Percentiles rank a stretch among this genome's conserved stretches.
These are phyloP conservation scores for Paecilomyces formosus DNA, from an alignment of 2,329 filamentous ascomycete species.

Conservation along the genomic window DNA sequence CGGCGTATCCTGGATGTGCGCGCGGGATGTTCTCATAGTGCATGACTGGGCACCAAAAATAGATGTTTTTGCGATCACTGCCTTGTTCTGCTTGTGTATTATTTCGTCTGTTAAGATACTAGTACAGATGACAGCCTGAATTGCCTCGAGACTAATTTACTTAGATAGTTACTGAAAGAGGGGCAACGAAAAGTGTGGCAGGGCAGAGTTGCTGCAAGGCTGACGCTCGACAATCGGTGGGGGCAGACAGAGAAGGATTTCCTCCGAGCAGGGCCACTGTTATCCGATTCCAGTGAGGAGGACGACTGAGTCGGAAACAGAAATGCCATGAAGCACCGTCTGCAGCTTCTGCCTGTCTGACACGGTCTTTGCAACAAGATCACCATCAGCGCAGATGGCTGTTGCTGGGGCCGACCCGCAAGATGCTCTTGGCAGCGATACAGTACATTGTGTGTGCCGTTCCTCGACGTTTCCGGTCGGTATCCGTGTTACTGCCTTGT, in stretches of 20 bases:
- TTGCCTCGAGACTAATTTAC: not conserved
- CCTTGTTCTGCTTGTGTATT: not conserved
- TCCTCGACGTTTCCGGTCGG: not conserved
- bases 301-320: not conserved
- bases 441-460: not conserved
- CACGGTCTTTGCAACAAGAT: not conserved
- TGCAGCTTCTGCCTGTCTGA: not conserved
- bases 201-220: not conserved
- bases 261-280: not conserved
- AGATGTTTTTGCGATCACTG: not conserved
- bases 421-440: not conserved
- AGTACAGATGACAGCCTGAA: not conserved
- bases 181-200: not conserved
- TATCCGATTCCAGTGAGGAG: not conserved
- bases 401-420: not conserved
- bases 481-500: too few relatives aligned
- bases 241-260: not conserved
- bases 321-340: not conserved
- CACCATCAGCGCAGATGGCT: not conserved
- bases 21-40: not conserved
- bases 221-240: not conserved
- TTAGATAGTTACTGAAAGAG: not conserved
- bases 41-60: not conserved
- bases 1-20: not conserved
- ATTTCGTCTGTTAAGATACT: not conserved